Conservation (phyloP, 225 moss, liverwort and hornwort genomes). For the Climacium dendroides region DNA sequence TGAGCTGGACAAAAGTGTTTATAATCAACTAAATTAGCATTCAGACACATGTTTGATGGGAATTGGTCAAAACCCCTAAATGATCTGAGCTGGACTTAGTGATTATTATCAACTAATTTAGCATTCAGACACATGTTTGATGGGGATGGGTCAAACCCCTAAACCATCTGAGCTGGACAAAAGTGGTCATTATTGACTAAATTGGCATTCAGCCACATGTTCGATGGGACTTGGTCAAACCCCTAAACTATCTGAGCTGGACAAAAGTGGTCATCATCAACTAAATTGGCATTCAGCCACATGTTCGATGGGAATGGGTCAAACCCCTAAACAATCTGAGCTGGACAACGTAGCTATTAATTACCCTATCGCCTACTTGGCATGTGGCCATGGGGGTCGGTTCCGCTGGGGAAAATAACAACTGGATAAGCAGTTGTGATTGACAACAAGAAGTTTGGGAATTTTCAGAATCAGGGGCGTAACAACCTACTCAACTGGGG, state of each 20-base stretch:
- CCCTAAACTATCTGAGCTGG: neutral
- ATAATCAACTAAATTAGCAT: too few species aligned
- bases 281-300: neutral
- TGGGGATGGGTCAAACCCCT: too few species aligned
- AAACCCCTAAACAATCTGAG: neutral
- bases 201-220: neutral
- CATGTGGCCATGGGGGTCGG: neutral
- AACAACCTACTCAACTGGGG: neutral
- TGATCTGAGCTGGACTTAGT: too few species aligned
- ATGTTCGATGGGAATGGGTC: neutral
- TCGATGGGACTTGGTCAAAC: neutral
- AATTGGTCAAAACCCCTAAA: too few species aligned
- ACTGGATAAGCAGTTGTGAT: neutral
- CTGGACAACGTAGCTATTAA: neutral
- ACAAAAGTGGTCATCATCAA: too few species aligned
- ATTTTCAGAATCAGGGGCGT: neutral
- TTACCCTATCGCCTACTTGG: neutral
- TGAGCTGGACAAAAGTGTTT: too few species aligned
- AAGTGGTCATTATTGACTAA: fast-evolving
- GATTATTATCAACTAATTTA: too few species aligned
- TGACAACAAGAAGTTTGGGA: neutral
- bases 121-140: too few species aligned
- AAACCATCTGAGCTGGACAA: neutral
- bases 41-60: too few species aligned
- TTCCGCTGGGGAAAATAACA: too few species aligned